Evolutionary conservation across 2,329 filamentous ascomycete species (phyloP).

Genomic region (Pseudogymnoascus sp.): DNA sequence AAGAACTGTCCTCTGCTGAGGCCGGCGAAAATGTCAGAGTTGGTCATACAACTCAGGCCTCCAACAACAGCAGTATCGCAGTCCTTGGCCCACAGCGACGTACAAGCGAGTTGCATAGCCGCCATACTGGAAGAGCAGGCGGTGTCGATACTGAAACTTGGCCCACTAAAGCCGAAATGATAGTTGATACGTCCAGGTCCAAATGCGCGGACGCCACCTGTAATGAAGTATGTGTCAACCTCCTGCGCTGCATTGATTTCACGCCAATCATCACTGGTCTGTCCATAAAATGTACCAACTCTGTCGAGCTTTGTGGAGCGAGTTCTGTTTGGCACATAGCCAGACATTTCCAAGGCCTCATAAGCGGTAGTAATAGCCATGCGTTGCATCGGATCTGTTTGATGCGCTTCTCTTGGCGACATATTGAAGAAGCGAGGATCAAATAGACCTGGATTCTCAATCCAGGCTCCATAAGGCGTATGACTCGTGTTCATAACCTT

Average conservation of each 20-base stretch:
- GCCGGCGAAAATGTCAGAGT: slow-evolving; percentile 28
- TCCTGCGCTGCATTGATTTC: slow-evolving; percentile 30
- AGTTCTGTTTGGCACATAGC: slow-evolving; percentile 50
- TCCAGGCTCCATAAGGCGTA: slow-evolving; percentile 68
- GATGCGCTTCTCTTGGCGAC: slow-evolving; percentile 72
- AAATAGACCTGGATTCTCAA: slow-evolving; percentile 66
- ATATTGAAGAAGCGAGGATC: slow-evolving; percentile 85
- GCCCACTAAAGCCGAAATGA: slow-evolving; percentile 39
- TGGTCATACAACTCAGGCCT: slow-evolving; percentile 28
- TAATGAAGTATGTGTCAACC: slow-evolving; percentile 30
- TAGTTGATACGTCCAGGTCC: slow-evolving; percentile 34
- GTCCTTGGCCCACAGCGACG: slow-evolving; percentile 27
- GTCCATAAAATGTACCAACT: slow-evolving; percentile 30
- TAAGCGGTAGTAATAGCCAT: slow-evolving; percentile 71
- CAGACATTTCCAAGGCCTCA: slow-evolving; percentile 75
- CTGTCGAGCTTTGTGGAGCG: slow-evolving; percentile 38
- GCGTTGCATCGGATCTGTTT: slow-evolving; percentile 77
- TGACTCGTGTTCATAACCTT: slow-evolving; percentile 71
- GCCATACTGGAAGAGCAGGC: slow-evolving; percentile 38
- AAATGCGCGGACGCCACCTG: slow-evolving; percentile 30
- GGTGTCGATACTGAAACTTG: slow-evolving; percentile 37
- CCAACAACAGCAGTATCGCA: slow-evolving; percentile 30
- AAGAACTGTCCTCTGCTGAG: slow-evolving; percentile 29
- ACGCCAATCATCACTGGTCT: slow-evolving; percentile 30
- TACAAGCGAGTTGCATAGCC: slow-evolving; percentile 30